Evolutionary conservation across 176 grass and related monocot genomes (phyloP), one percentile per base, ranked within the genome.

Genomic region (Typha latifolia): DNA sequence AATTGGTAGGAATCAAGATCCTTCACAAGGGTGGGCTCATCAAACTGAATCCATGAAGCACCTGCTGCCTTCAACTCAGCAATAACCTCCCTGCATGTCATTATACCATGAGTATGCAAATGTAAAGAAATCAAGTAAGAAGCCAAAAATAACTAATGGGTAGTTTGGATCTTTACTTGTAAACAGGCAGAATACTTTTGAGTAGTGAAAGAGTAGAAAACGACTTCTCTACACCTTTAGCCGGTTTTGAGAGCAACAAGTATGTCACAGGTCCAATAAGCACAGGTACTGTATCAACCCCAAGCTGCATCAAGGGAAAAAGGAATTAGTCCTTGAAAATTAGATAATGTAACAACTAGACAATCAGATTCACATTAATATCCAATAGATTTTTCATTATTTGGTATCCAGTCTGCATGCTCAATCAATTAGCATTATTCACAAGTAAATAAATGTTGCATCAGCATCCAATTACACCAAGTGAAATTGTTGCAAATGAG

Each of bases 211-310:
- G 87, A 79, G 81, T 82, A 71, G 86, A 75, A 71, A 91, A 96
- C 3, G 84, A 87, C 56, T 91, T 96, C 53, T 96, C 84, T 51
- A 84, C 91, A 77, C 84, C 87, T 75, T 88, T 96, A 66, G 91
- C 87, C 49, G 87, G 80, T 57, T 96, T 96, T 4, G 91, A 96
- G 71, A 96, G 88, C 77, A 96, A 82, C 77, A 96, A 73, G 85
- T 96, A 96, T 70, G 87, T 91, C 29, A 96, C 91, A 68, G 91
- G 91, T 77, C 91, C 91, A n/a, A 91, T 31, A 81, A 96, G 84
- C 14, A 91, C 80, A 5, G 87, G 91, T 24, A 96, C 55, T 0
- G 91, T 91, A 34, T 96, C 87, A 72, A 96, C 22, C 3, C 84
- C 91, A 32, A 96, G 80, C 91, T 96, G 84, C 70, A 84, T 12